These are phyloP conservation scores for Lolium rigidum DNA, from an alignment of 176 grass and related monocot genomes.

Conservation along the genomic window DNA sequence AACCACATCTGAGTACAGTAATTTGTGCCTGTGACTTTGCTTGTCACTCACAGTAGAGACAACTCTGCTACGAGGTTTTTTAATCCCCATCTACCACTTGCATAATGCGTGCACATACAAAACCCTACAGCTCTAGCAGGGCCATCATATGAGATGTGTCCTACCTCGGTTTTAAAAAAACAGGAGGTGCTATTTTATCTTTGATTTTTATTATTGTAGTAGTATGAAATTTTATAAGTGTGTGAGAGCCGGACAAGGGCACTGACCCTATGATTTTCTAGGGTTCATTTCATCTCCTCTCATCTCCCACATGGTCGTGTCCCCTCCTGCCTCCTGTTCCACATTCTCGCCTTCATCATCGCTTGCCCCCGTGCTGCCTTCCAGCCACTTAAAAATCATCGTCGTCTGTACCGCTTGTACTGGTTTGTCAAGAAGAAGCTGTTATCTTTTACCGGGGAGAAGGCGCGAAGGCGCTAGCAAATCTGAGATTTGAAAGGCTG, in stretches of 20 bases:
- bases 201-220: background rate
- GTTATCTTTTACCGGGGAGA: constrained; percentile 22
- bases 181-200: background rate
- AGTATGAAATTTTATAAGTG: background rate
- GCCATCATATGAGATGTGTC: constrained; percentile 46
- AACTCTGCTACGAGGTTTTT: background rate
- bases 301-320: constrained; percentile 50
- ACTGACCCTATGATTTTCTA: constrained; percentile 35
- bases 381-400: constrained; percentile 23
- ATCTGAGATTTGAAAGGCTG: constrained; percentile 43
- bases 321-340: constrained; percentile 34
- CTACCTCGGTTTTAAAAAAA: constrained; percentile 30
- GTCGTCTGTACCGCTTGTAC: constrained; percentile 16
- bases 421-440: constrained; percentile 19
- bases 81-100: constrained; percentile 7
- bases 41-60: constrained; percentile 12
- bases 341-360: constrained; percentile 41
- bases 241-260: constrained; percentile 36
- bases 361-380: constrained; percentile 8
- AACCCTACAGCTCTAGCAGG: background rate
- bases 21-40: background rate
- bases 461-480: constrained; percentile 35
- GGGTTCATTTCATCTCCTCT: constrained; percentile 32
- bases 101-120: constrained; percentile 11
- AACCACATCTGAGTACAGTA: background rate